Conservation (phyloP, 208 protist species). For the Acanthamoeba castellanii region DNA sequence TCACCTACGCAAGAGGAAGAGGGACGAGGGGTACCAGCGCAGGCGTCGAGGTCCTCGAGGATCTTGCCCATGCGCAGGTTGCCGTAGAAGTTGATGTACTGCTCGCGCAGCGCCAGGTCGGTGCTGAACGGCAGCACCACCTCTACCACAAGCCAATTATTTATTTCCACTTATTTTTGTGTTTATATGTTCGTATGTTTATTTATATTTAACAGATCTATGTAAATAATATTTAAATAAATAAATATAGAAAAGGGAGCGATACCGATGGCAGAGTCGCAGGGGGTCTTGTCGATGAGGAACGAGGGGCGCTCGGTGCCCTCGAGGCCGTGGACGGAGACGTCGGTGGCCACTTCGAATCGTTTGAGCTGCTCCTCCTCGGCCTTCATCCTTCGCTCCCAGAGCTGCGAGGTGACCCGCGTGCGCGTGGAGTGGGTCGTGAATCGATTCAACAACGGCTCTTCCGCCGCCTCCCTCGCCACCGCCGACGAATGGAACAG, state of each 20-base stretch:
- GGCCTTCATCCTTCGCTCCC: slow-evolving; percentile 43
- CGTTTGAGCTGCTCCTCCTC: slow-evolving; percentile 58
- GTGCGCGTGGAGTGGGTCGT: slow-evolving; percentile 56
- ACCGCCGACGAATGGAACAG: neutral
- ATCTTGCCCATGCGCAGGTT: slow-evolving; percentile 72
- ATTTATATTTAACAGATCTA: neutral
- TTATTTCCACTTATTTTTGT: neutral
- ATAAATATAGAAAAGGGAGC: neutral
- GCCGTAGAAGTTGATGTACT: slow-evolving; percentile 76
- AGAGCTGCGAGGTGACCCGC: slow-evolving; percentile 39
- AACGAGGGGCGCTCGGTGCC: slow-evolving; percentile 33
- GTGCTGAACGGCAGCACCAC: slow-evolving; percentile 65
- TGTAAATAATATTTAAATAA: neutral
- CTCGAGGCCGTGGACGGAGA: neutral
- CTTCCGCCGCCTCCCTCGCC: neutral
- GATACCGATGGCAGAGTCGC: slow-evolving; percentile 52
- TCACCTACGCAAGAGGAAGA: too few species aligned
- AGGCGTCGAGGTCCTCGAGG: slow-evolving; percentile 74
- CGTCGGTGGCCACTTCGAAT: neutral
- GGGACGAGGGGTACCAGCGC: neutral
- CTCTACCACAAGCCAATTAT: neutral
- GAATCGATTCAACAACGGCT: slow-evolving; percentile 1
- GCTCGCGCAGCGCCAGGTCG: slow-evolving; percentile 62
- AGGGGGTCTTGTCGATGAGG: slow-evolving; percentile 37
- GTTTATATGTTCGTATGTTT: neutral